A percentile compares a stretch with the other conserved stretches of the same genome.
These are phyloP conservation scores for Sporisorium iseilematis-ciliati DNA, from an alignment of 1,284 basidiomycete species.

Conservation along the genomic window DNA sequence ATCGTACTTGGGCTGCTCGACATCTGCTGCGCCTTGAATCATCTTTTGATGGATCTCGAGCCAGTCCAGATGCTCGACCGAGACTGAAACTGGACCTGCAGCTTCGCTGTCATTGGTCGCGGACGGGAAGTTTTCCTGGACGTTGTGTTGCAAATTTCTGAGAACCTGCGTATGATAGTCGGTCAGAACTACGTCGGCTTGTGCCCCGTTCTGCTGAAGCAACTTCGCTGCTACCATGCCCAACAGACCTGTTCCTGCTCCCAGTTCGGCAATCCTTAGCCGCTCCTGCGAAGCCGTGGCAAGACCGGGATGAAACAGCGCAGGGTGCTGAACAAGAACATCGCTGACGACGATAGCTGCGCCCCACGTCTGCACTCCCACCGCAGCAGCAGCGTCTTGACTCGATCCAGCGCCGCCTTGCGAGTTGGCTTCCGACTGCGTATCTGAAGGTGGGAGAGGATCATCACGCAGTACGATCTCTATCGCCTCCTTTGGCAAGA, in stretches of 20 bases:
- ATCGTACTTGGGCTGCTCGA: slow-evolving; percentile 22
- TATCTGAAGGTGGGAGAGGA: slow-evolving; percentile 42
- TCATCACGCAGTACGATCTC: slow-evolving; percentile 40
- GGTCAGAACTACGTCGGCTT: slow-evolving; percentile 42
- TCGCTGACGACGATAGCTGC: slow-evolving; percentile 46
- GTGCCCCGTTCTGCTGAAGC: slow-evolving; percentile 13
- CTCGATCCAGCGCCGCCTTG: slow-evolving; percentile 9
- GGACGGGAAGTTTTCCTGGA: slow-evolving; percentile 26
- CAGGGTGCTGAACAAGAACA: slow-evolving; percentile 31
- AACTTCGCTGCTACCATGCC: slow-evolving; percentile 46
- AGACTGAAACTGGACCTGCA: slow-evolving; percentile 20
- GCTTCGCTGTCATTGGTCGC: background rate
- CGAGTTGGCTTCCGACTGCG: slow-evolving; percentile 20
- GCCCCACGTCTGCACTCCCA: slow-evolving; percentile 54
- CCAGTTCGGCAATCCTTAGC: slow-evolving; percentile 40
- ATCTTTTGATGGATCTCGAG: slow-evolving; percentile 25
- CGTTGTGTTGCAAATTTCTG: slow-evolving; percentile 37
- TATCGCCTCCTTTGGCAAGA: background rate
- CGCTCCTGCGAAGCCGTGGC: background rate
- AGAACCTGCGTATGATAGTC: slow-evolving; percentile 51
- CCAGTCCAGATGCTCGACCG: slow-evolving; percentile 46
- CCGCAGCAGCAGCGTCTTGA: slow-evolving; percentile 49
- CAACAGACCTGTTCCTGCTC: slow-evolving; percentile 49
- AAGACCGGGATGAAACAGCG: slow-evolving; percentile 30
- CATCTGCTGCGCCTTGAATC: background rate